phyloP scores from a whole-genome alignment of 2,329 filamentous ascomycete species.

The Fusarium pseudograminearum region DNA sequence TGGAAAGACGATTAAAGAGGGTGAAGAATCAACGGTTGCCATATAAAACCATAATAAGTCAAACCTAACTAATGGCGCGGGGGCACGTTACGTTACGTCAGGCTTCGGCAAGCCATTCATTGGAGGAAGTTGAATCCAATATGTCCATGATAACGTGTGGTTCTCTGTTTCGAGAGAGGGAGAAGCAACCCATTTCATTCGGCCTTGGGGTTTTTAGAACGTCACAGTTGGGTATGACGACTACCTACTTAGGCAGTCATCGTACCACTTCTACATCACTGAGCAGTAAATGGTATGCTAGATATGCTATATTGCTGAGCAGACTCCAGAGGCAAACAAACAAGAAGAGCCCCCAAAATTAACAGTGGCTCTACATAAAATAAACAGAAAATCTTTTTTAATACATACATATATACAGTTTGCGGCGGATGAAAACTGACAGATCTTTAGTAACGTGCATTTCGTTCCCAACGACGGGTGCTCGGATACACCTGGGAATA shows the following conservation, averaged over 20 bases:
- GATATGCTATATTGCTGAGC: neutral
- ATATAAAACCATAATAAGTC: constrained; percentile 30
- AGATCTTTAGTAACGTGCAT: constrained; percentile 17
- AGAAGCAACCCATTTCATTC: constrained; percentile 27
- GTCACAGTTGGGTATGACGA: constrained; percentile 17
- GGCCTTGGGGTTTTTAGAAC: constrained; percentile 3
- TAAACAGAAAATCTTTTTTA: neutral
- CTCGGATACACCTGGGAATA: constrained; percentile 6
- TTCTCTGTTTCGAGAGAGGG: constrained; percentile 11
- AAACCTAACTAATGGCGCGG: constrained; percentile 23
- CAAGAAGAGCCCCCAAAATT: constrained; percentile 4
- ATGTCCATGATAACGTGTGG: constrained; percentile 16
- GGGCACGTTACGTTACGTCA: constrained; percentile 36
- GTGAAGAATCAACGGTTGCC: constrained; percentile 12
- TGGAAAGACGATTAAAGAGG: neutral
- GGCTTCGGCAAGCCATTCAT: constrained; percentile 23
- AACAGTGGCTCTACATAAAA: neutral
- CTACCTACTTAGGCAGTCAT: constrained; percentile 10
- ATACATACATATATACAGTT: neutral
- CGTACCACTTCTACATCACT: constrained; percentile 31
- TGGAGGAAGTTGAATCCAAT: constrained; percentile 23
- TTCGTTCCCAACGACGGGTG: neutral
- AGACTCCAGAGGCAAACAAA: neutral
- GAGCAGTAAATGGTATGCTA: neutral
- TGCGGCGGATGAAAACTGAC: constrained; percentile 25